Conservation (phyloP, 495 filamentous ascomycete species). For the Tuber calosporum region DNA sequence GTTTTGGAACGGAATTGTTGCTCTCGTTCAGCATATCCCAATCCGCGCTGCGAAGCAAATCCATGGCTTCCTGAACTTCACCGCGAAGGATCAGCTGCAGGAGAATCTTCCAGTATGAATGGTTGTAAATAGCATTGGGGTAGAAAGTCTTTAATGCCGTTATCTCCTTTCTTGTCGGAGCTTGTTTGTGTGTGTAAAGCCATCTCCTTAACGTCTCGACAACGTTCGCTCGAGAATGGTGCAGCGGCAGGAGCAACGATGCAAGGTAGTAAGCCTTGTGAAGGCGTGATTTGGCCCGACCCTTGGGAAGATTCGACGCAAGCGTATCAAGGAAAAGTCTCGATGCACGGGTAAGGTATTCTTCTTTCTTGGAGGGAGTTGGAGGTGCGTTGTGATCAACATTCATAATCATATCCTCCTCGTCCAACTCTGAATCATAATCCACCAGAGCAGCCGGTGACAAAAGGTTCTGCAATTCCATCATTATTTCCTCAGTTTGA, state of each 20-base stretch:
- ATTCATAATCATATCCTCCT: slow-evolving; percentile 35
- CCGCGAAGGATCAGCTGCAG: slow-evolving; percentile 32
- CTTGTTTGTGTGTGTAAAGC: slow-evolving; percentile 30
- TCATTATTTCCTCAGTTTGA: slow-evolving; percentile 35
- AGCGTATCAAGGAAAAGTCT: slow-evolving; percentile 31
- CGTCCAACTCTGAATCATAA: slow-evolving; percentile 27
- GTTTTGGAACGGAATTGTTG: slow-evolving; percentile 20
- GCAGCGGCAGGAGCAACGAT: slow-evolving; percentile 33
- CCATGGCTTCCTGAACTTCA: slow-evolving; percentile 32
- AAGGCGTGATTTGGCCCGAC: slow-evolving; percentile 20
- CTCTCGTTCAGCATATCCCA: slow-evolving; percentile 31
- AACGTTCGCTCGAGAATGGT: slow-evolving; percentile 34
- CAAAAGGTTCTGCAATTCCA: slow-evolving; percentile 24
- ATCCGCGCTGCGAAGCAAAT: slow-evolving; percentile 20
- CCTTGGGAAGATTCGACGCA: slow-evolving; percentile 24
- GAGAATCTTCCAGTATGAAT: slow-evolving; percentile 34
- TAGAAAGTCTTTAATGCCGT: slow-evolving; percentile 31
- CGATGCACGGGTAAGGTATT: slow-evolving; percentile 19
- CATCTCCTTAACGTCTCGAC: slow-evolving; percentile 39
- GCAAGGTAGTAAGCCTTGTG: slow-evolving; percentile 37
- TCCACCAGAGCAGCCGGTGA: slow-evolving; percentile 1
- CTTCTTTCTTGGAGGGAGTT: slow-evolving; percentile 17
- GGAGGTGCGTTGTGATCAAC: slow-evolving; percentile 18
- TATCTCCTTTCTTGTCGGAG: slow-evolving; percentile 26
- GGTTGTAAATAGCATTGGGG: slow-evolving; percentile 28